phyloP scores from a whole-genome alignment of 2,329 filamentous ascomycete species.

The Microdochium trichocladiopsis region DNA sequence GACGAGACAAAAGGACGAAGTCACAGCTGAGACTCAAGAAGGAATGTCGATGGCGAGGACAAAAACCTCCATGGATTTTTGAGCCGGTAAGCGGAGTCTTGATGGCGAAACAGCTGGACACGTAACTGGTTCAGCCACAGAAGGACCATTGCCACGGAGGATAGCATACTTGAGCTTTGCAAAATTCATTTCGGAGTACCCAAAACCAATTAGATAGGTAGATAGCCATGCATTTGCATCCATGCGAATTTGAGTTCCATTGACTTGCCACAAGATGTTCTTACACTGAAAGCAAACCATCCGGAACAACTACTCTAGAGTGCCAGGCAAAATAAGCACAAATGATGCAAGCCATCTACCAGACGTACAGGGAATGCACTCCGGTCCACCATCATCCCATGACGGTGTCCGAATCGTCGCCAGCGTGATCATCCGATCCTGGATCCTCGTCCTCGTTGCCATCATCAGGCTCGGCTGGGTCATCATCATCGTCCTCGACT shows the following conservation, averaged over 20 bases:
- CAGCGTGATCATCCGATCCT: conserved; percentile 6
- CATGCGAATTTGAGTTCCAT: background rate
- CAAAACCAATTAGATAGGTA: background rate
- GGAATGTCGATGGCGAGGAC: too few relatives aligned
- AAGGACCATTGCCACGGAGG: too few relatives aligned
- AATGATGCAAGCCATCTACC: too few relatives aligned
- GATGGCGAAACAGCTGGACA: too few relatives aligned
- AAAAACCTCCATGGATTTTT: too few relatives aligned
- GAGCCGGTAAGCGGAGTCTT: too few relatives aligned
- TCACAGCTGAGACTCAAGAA: too few relatives aligned
- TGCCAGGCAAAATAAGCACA: too few relatives aligned
- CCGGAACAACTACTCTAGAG: too few relatives aligned
- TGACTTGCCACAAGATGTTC: background rate
- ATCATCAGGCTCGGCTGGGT: conserved; percentile 6
- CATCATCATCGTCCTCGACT: conserved; percentile 10
- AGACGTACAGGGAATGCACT: background rate
- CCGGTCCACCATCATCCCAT: background rate
- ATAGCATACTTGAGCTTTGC: background rate
- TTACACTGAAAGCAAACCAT: too few relatives aligned
- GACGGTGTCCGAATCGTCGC: background rate
- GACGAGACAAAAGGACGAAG: background rate
- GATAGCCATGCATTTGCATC: background rate
- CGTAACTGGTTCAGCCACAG: too few relatives aligned
- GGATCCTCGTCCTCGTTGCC: conserved; percentile 14
- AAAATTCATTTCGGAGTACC: background rate